phyloP scores from a whole-genome alignment of 208 protist genomes.

The Tetramitus jugosus region DNA sequence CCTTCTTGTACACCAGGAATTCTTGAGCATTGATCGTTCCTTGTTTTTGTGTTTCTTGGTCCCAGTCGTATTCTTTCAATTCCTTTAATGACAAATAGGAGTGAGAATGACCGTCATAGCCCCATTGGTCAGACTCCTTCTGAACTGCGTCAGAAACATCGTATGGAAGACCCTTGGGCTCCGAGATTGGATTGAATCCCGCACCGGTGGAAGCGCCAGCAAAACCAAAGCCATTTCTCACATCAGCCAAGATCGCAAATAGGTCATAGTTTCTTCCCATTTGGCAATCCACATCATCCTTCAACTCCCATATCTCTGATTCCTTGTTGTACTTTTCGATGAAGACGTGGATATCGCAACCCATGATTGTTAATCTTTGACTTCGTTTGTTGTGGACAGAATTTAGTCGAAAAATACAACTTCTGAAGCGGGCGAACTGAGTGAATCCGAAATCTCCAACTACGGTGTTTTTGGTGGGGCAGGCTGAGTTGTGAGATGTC shows the following conservation, averaged over 20 bases:
- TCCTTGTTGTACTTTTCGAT: background rate
- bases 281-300: background rate
- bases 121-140: background rate
- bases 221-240: background rate
- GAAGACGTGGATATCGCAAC: background rate
- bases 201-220: background rate
- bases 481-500: too few relatives aligned
- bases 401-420: too few relatives aligned
- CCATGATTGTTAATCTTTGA: too few relatives aligned
- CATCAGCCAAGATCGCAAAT: background rate
- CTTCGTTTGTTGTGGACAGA: too few relatives aligned
- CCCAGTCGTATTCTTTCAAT: background rate
- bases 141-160: background rate
- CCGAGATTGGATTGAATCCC: background rate
- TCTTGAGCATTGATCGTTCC: background rate
- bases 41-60: background rate
- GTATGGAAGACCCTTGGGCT: background rate
- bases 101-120: background rate
- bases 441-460: too few relatives aligned
- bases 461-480: too few relatives aligned
- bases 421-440: too few relatives aligned
- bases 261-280: background rate
- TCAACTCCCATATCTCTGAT: background rate
- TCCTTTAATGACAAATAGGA: background rate
- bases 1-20: background rate